Percentiles rank a stretch among this genome's conserved stretches.
These are phyloP conservation scores for Glycine latifolia DNA, from an alignment of 306 rosid species.

Conservation along the genomic window DNA sequence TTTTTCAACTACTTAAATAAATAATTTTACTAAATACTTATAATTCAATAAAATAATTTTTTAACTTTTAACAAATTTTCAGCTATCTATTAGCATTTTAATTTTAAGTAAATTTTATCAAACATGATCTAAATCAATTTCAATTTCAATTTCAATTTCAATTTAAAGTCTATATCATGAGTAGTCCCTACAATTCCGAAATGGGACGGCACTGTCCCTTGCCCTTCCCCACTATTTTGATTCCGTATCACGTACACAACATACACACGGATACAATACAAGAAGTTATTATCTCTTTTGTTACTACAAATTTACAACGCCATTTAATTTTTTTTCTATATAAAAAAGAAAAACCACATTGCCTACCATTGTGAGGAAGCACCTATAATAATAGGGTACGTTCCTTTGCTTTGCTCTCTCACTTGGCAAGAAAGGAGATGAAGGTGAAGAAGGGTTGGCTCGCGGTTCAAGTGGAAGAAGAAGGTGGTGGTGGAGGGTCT, in stretches of 20 bases:
- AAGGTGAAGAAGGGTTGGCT: conserved; percentile 82
- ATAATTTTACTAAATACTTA: too few species aligned
- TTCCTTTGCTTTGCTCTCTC: neutral
- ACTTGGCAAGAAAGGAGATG: conserved; percentile 7
- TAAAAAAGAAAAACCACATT: neutral
- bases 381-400: too few species aligned
- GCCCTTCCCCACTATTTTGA: conserved; percentile 29
- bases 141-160: too few species aligned
- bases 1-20: too few species aligned
- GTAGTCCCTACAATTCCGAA: neutral
- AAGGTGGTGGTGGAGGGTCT: neutral
- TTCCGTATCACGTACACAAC: conserved; percentile 43
- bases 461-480: conserved; percentile 66
- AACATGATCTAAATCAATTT: too few species aligned
- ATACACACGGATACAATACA: neutral
- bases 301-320: too few species aligned
- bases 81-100: too few species aligned
- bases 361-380: neutral
- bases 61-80: too few species aligned
- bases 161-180: too few species aligned
- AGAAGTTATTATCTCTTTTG: neutral
- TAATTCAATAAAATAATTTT: too few species aligned
- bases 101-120: too few species aligned
- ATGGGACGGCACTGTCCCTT: neutral
- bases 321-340: too few species aligned